Conservation (phyloP, 2,329 filamentous ascomycete genomes). For the Penicillium sp. region DNA sequence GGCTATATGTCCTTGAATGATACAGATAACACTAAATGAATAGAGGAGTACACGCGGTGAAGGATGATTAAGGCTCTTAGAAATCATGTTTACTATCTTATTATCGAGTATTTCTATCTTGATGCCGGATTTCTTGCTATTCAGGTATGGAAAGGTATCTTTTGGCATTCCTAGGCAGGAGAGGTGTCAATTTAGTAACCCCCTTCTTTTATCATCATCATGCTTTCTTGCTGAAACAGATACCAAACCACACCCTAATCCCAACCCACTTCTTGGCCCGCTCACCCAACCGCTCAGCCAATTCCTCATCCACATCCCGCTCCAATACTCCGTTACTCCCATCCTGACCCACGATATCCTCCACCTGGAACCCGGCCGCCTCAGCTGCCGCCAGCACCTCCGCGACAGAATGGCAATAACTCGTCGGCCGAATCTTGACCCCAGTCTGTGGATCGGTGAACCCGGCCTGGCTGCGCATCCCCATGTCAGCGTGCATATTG, state of each 20-base stretch:
- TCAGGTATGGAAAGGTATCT: too few species aligned
- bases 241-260: conserved; percentile 57
- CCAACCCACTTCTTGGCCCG: conserved; percentile 66
- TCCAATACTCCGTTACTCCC: conserved; percentile 39
- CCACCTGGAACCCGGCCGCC: conserved; percentile 48
- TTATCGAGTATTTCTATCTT: too few species aligned
- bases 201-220: neutral
- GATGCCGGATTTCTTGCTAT: too few species aligned
- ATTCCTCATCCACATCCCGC: conserved; percentile 51
- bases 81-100: too few species aligned
- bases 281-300: conserved; percentile 61
- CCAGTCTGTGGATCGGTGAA: conserved; percentile 58
- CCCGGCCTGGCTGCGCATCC: conserved; percentile 59
- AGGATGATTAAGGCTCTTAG: too few species aligned
- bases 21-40: too few species aligned
- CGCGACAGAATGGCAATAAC: conserved; percentile 57
- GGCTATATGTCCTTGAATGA: too few species aligned
- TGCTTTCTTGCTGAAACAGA: conserved; percentile 46
- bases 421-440: conserved; percentile 61
- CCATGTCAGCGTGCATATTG: conserved; percentile 70
- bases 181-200: too few species aligned
- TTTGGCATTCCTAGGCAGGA: too few species aligned
- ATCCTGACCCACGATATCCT: conserved; percentile 27
- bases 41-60: too few species aligned
- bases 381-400: conserved; percentile 56